These are phyloP conservation scores for Novymonas esmeraldas DNA, from an alignment of 208 protist genomes.

Conservation along the genomic window DNA sequence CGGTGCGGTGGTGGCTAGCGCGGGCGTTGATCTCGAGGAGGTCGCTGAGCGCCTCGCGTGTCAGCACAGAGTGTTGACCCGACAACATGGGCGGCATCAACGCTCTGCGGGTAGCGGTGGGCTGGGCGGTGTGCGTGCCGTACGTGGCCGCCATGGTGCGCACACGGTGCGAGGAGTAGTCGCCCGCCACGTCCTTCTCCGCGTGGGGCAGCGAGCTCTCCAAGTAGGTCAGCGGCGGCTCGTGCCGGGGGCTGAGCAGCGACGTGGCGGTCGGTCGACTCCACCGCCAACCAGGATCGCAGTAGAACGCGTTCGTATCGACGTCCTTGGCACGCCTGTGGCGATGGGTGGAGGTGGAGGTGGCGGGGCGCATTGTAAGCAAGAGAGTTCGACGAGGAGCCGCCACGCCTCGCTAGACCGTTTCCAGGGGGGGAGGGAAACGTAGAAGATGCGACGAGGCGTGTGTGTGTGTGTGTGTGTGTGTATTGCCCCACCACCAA, in stretches of 20 bases:
- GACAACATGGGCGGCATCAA: background rate
- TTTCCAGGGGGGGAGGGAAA: background rate
- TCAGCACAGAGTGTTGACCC: background rate
- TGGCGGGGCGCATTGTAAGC: conserved; percentile 16
- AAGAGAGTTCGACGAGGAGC: too few relatives aligned
- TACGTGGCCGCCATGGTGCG: conserved; percentile 15
- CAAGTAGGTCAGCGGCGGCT: background rate
- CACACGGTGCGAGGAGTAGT: background rate
- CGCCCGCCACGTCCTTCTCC: background rate
- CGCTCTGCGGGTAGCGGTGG: background rate
- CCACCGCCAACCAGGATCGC: conserved; percentile 8
- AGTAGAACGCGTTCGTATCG: background rate
- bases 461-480: too few relatives aligned
- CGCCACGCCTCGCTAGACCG: too few relatives aligned
- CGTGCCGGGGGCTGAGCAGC: background rate
- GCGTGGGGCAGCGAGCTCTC: background rate
- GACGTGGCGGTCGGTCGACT: background rate
- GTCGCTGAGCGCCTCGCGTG: background rate
- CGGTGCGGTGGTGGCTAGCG: background rate
- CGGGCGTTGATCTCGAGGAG: background rate
- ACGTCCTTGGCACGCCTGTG: conserved; percentile 2
- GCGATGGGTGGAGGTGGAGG: background rate
- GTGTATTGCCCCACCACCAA: too few relatives aligned
- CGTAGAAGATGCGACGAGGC: background rate
- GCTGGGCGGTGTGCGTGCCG: background rate